A percentile compares a stretch with the other conserved stretches of the same genome.
Conservation (phyloP, 1,139 yeast genomes). For the Zygoascus hellenicus region DNA sequence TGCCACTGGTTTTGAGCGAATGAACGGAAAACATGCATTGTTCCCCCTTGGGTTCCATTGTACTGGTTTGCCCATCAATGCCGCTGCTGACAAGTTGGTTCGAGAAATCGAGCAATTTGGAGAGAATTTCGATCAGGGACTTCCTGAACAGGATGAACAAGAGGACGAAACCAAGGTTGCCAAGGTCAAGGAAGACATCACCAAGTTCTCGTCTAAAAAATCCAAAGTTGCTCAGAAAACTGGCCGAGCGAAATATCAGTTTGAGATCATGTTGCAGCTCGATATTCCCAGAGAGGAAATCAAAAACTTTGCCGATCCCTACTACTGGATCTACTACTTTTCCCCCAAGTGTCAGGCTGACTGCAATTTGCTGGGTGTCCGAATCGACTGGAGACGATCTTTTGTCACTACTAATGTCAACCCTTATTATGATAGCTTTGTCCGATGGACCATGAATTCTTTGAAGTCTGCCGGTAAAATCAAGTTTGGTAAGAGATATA, state of each 20-base stretch:
- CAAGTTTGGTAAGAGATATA: constrained; percentile 97
- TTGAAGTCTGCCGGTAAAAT: constrained; percentile 83
- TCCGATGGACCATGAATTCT: constrained; percentile 94
- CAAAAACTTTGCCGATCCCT: constrained; percentile 80
- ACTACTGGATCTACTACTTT: constrained; percentile 83
- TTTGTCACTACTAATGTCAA: constrained; percentile 92
- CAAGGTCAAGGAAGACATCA: constrained; percentile 61
- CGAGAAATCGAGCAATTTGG: constrained; percentile 94
- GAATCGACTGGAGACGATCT: constrained; percentile 98
- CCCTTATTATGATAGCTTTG: constrained; percentile 91
- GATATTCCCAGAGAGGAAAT: constrained; percentile 84
- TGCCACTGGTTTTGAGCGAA: constrained; percentile 89
- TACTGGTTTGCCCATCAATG: constrained; percentile 98
- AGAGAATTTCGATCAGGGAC: constrained; percentile 61
- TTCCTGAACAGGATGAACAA: constrained; percentile 45
- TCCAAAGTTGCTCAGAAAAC: constrained; percentile 89
- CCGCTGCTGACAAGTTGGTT: constrained; percentile 91
- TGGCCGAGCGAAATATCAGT: constrained; percentile 92
- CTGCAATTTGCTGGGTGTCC: constrained; percentile 78
- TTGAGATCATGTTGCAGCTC: constrained; percentile 90
- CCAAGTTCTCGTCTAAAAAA: constrained; percentile 88
- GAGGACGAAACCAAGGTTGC: constrained; percentile 36
- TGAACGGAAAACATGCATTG: constrained; percentile 87
- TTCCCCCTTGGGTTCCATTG: constrained; percentile 99
- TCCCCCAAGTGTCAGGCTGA: constrained; percentile 84